phyloP scores from a whole-genome alignment of 352 stramenopile species.

The Aphanomyces cochlioides region DNA sequence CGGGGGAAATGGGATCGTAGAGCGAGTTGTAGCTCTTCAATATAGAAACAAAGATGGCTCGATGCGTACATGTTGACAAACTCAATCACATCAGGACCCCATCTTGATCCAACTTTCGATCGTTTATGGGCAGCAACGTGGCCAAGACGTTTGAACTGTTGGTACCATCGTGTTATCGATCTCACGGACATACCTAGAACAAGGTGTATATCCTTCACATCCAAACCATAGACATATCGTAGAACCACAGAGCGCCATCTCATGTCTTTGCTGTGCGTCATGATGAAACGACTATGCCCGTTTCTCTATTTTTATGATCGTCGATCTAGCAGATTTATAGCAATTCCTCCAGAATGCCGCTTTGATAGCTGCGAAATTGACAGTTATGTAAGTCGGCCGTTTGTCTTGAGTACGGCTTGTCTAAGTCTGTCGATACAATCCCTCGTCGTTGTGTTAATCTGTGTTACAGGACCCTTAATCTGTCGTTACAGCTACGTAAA shows the following conservation, averaged over 20 bases:
- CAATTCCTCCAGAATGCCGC: no score
- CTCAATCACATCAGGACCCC: no score
- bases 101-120: no score
- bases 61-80: no score
- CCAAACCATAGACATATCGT: conserved; percentile 32
- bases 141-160: no score
- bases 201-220: neutral
- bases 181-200: conserved; percentile 20
- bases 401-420: neutral
- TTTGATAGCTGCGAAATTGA: neutral
- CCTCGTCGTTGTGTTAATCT: neutral
- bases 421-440: neutral
- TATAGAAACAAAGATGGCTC: no score
- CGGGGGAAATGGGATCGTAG: no score
- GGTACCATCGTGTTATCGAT: conserved; percentile 5
- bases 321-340: no score
- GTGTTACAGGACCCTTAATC: neutral
- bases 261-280: conserved; percentile 23
- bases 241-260: conserved; percentile 31
- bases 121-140: no score
- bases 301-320: no score
- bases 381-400: neutral
- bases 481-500: neutral
- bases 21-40: no score
- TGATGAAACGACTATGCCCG: neutral